Evolutionary conservation across 257 asterid species (phyloP), one percentile per base, ranked within the genome.

Genomic region (Ballota nigra): DNA sequence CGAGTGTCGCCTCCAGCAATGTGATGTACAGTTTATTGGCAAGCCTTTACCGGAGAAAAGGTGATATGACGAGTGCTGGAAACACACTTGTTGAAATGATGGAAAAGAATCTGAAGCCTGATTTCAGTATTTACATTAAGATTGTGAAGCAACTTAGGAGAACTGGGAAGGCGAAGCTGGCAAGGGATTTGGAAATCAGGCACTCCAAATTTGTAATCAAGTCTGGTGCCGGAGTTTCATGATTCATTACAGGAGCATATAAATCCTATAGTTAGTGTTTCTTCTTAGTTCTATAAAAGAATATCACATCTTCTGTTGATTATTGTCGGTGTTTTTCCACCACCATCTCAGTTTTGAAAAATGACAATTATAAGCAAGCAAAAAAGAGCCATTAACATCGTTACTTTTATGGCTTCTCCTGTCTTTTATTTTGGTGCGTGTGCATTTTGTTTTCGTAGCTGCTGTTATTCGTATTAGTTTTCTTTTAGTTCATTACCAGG

Each of bases 81-180:
- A 70, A 76, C 26, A 79, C 81, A 34, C 81, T 92, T 57, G 73
- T 76, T 47, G 89, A 90, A 63, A 84, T 90, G 97, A 88, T 90
- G 96, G 89, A 76, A 58, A 89, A 84, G 85, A 82, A 83, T 66
- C 78, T 86, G 22, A 87, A 77, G 81, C 97, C 96, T 8, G 80
- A 84, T 77, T 86, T 78, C 65, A 33, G 75, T 59, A 79, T 72
- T 75, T 87, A 80, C 71, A 6, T 70, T 4, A 83, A 81, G 24
- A 76, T 80, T 33, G 80, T 84, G 79, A 81, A 78, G 79, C 73
- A 67, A 43, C 87, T 92, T 47, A 29, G 53, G 66, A 78, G 79
- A 57, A 79, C 52, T 31, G 85, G 89, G 60, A 83, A 70, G 77
- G 67, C 18, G 41, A 55, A 77, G 49, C 72, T 90, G 67, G 90